phyloP scores from a whole-genome alignment of 768 basidiomycete species.

The Phlebiopsis flavidoalba region DNA sequence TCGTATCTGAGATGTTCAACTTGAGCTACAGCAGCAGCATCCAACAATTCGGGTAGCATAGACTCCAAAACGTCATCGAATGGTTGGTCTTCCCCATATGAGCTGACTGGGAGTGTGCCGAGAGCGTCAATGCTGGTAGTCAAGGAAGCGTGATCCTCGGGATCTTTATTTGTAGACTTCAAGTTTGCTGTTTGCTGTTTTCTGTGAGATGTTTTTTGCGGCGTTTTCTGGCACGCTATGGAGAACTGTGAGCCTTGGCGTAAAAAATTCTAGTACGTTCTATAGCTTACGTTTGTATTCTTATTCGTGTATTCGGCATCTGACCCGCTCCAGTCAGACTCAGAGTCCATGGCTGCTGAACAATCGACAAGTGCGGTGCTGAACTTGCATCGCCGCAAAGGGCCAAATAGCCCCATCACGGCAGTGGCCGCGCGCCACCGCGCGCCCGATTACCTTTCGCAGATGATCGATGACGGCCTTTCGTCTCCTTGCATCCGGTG shows the following conservation, averaged over 20 bases:
- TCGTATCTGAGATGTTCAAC: constrained; percentile 17
- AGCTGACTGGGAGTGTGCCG: background rate
- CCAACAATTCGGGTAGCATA: constrained; percentile 30
- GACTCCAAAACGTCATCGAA: constrained; percentile 32
- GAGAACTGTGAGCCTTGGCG: background rate
- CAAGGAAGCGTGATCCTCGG: background rate
- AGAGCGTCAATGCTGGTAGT: background rate
- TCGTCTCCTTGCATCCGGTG: constrained; percentile 1
- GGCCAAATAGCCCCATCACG: background rate
- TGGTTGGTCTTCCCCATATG: constrained; percentile 5
- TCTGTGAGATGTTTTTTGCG: constrained; percentile 4
- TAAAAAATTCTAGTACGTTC: background rate
- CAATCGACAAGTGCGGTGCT: background rate
- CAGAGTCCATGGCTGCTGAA: background rate
- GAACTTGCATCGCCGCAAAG: background rate
- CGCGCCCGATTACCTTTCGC: background rate
- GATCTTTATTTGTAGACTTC: background rate
- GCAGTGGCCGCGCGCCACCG: background rate
- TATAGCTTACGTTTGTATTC: background rate
- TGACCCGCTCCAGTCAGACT: constrained; percentile 9
- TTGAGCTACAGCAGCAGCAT: constrained; percentile 24
- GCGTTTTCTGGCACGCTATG: background rate
- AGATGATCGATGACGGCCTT: background rate
- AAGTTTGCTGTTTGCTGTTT: background rate
- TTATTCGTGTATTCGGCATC: background rate